Percentiles rank a stretch among this genome's conserved stretches.
phyloP scores from a whole-genome alignment of 2,329 filamentous ascomycete genomes.

The Daldinia sp. region DNA sequence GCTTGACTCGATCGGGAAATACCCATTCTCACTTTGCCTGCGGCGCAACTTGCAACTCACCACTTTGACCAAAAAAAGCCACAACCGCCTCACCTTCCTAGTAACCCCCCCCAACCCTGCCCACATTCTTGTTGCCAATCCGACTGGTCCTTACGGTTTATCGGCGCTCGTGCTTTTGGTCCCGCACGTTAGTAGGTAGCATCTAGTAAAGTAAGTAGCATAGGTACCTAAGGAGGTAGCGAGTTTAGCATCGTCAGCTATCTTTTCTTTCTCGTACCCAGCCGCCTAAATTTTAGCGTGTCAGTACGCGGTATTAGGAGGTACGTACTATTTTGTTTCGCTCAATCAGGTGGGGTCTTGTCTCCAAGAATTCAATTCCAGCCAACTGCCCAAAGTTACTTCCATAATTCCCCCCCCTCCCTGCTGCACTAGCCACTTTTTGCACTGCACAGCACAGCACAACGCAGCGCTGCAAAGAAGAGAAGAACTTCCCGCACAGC shows the following conservation, averaged over 20 bases:
- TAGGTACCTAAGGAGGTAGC: too few species aligned
- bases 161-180: conserved; percentile 19
- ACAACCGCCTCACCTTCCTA: conserved; percentile 32
- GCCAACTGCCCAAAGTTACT: conserved; percentile 13
- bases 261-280: conserved; percentile 20
- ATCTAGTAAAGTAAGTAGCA: too few species aligned
- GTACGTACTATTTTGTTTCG: conserved; percentile 24
- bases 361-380: conserved; percentile 27
- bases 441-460: conserved; percentile 33
- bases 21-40: conserved; percentile 24
- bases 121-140: conserved; percentile 27
- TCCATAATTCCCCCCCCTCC: conserved; percentile 23
- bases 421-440: conserved; percentile 34
- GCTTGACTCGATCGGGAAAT: conserved; percentile 32
- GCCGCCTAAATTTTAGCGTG: conserved; percentile 30
- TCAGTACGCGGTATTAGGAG: conserved; percentile 19
- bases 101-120: conserved; percentile 6
- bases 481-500: conserved; percentile 25
- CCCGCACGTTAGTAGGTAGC: conserved; percentile 25
- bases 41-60: conserved; percentile 29
- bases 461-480: conserved; percentile 4
- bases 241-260: conserved; percentile 11
- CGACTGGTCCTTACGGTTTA: conserved; percentile 31
- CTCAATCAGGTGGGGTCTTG: conserved; percentile 16
- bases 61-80: conserved; percentile 32